phyloP scores from a whole-genome alignment of 306 rosid species.

The Cicer yamashitae region DNA sequence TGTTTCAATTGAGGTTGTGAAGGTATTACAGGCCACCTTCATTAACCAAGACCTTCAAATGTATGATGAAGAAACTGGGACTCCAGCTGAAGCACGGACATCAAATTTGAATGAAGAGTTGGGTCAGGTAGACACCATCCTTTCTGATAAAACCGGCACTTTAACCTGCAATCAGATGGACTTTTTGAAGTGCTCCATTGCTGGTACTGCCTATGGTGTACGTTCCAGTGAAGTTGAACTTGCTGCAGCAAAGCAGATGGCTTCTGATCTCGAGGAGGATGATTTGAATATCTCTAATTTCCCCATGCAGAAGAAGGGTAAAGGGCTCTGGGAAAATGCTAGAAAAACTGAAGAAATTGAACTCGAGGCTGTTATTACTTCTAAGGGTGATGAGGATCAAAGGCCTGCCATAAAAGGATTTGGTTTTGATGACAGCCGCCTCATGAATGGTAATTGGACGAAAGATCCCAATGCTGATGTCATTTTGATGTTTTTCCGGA shows the following conservation, averaged over 20 bases:
- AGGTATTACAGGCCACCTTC: slow-evolving; percentile 94
- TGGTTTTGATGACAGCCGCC: slow-evolving; percentile 84
- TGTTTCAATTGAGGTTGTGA: slow-evolving; percentile 96
- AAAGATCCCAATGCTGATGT: slow-evolving; percentile 68
- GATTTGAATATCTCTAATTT: slow-evolving; percentile 62
- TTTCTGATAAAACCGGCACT: slow-evolving; percentile 98
- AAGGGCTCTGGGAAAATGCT: slow-evolving; percentile 45
- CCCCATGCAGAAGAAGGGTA: slow-evolving; percentile 49
- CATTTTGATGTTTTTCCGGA: slow-evolving; percentile 72
- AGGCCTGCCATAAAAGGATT: slow-evolving; percentile 80
- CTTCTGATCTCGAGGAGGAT: slow-evolving; percentile 67
- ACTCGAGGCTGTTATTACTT: slow-evolving; percentile 69
- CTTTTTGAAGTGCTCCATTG: slow-evolving; percentile 95
- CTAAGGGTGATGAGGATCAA: slow-evolving; percentile 52
- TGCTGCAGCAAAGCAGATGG: slow-evolving; percentile 94
- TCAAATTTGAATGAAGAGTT: slow-evolving; percentile 97
- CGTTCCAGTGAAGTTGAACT: slow-evolving; percentile 93
- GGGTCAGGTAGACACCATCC: slow-evolving; percentile 99
- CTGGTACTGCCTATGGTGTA: slow-evolving; percentile 82
- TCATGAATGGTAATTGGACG: slow-evolving; percentile 83
- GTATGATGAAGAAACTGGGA: slow-evolving; percentile 89
- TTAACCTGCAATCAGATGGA: slow-evolving; percentile 99
- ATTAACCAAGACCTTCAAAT: slow-evolving; percentile 86
- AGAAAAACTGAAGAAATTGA: slow-evolving; percentile 63
- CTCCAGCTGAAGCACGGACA: slow-evolving; percentile 88